These are phyloP conservation scores for Plenodomus tracheiphilus DNA, from an alignment of 2,329 filamentous ascomycete genomes.

Conservation along the genomic window DNA sequence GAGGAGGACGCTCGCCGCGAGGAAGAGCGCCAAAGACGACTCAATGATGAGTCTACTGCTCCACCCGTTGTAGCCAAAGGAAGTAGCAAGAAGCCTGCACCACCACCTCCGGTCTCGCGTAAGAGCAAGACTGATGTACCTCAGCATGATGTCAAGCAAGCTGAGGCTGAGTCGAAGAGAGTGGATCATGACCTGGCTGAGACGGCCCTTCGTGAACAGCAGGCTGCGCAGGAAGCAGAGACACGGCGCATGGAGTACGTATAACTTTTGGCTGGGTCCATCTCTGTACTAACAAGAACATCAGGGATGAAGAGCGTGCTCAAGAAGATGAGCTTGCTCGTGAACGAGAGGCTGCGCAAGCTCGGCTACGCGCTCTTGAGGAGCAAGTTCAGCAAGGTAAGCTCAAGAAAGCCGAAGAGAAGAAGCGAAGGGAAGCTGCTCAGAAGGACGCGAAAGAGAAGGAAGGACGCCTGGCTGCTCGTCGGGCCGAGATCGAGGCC, in stretches of 20 bases:
- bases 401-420: slow-evolving; percentile 94
- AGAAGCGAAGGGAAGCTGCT: slow-evolving; percentile 86
- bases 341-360: slow-evolving; percentile 79
- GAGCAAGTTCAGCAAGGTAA: slow-evolving; percentile 94
- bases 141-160: slow-evolving; percentile 60
- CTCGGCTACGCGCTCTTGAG: slow-evolving; percentile 84
- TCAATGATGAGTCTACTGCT: slow-evolving; percentile 73
- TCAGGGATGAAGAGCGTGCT: slow-evolving; percentile 70
- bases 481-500: slow-evolving; percentile 88
- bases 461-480: slow-evolving; percentile 79
- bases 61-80: slow-evolving; percentile 58
- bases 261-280: background rate
- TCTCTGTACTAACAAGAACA: slow-evolving; percentile 28
- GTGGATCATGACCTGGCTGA: slow-evolving; percentile 61
- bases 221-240: slow-evolving; percentile 73
- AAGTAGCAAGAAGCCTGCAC: slow-evolving; percentile 60
- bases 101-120: slow-evolving; percentile 71
- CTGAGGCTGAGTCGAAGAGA: slow-evolving; percentile 59
- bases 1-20: slow-evolving; percentile 92
- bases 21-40: slow-evolving; percentile 78
- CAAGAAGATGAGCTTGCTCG: slow-evolving; percentile 80
- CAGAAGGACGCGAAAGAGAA: slow-evolving; percentile 85
- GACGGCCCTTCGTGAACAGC: slow-evolving; percentile 66
- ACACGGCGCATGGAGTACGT: slow-evolving; percentile 83
- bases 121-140: slow-evolving; percentile 64